Percentiles rank a stretch among this genome's conserved stretches.
Conservation (phyloP, 257 asterid genomes). For the Lantana camara region DNA sequence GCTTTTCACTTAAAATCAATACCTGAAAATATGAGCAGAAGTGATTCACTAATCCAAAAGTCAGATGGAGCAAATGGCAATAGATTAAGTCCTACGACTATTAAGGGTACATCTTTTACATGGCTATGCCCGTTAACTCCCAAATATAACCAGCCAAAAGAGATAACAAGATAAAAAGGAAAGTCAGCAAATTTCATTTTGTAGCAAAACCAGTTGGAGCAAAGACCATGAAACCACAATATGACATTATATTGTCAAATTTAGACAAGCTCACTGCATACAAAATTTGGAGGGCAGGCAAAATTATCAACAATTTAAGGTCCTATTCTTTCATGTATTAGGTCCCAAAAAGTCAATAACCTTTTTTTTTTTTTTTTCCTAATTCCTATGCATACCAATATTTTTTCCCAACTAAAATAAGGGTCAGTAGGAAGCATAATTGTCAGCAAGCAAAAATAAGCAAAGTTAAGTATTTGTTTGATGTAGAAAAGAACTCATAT, state of each 20-base stretch:
- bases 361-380: no score
- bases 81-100: not conserved
- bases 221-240: no score
- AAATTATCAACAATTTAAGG: not conserved
- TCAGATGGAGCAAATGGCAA: not conserved
- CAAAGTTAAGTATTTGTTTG: slow-evolving; percentile 17
- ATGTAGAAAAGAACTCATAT: slow-evolving; percentile 21
- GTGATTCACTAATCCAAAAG: not conserved
- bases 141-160: no score
- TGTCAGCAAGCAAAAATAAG: not conserved
- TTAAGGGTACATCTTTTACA: not conserved
- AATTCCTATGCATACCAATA: not conserved
- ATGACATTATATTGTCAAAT: no score
- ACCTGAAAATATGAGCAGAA: slow-evolving; percentile 51
- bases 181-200: slow-evolving; percentile 2
- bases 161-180: not conserved
- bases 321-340: not conserved
- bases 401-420: slow-evolving; percentile 6
- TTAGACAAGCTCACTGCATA: no score
- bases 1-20: slow-evolving; percentile 86
- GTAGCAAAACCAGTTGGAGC: slow-evolving; percentile 1
- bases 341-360: not conserved
- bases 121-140: not conserved
- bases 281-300: not conserved
- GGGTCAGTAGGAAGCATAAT: not conserved